Base-by-base conservation (phyloP, 768 basidiomycete genomes). In the Lactarius quietus region DNA sequence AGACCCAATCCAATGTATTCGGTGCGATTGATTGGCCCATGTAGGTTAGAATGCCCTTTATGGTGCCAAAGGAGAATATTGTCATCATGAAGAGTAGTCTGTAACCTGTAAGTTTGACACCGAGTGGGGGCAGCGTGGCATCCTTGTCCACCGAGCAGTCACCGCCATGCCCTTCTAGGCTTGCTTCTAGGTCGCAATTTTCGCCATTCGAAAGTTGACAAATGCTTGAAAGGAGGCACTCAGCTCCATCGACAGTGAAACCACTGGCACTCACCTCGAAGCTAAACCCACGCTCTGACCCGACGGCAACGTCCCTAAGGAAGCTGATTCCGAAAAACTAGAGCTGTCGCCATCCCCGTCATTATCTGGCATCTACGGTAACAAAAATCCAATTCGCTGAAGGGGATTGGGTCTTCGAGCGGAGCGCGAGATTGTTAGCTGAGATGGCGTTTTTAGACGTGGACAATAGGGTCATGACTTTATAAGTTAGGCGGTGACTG, bases 41-140 rank as follows among this genome's bases (percentile, higher is more conserved):
- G 20, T 57, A 45, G 18, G 56, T 31, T 29, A 52, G 55, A 7
- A 63, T 39, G 43, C 45, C 56, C 62, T 57, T 57, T 41, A 35
- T 29, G 20, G 57, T 5, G 15, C 56, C 62, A 36, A 57, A n/a
- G 7, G 28, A 29, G 35, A 63, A 14, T 38, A 63, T 3, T 7
- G 33, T n/a, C 35, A n/a, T 41, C 36, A 58, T 6, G 15, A 58
- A 58, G 36, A 63, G 45, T 4, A 63, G n/a, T 28, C 62, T 57
- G 36, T 63, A 63, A 17, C 23, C 35, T 1, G 62, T 63, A n/a
- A 63, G 57, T 14, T 58, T 58, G 48, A 52, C 38, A 4, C 62
- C 62, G 5, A 63, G 48, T 8, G 62, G 62, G 48, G n/a, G 41
- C 12, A 23, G 12, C n/a, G 10, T 0, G 12, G 31, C 23, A 15